Base-by-base conservation (phyloP, 306 rosid genomes). In the Acacia confusa region DNA sequence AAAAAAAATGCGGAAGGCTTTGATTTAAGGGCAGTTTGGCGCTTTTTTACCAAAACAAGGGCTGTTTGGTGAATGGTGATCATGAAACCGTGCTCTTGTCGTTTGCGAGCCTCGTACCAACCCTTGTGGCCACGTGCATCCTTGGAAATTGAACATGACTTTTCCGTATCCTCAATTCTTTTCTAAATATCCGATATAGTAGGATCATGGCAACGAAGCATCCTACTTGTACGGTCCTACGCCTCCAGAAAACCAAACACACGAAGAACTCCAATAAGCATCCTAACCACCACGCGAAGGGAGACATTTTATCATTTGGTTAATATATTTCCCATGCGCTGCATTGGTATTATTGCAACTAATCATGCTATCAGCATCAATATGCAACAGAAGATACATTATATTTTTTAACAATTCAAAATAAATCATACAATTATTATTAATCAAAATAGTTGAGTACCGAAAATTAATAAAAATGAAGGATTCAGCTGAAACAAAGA, bases 1-100 rank as follows among this genome's bases (percentile, higher is more conserved):
- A 0, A 36, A 36, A 36, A 36, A 47, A 3, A 14, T 4, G 52
- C 52, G 52, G 14, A 13, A 17, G 52, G 52, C 17, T 4, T 36
- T 41, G 57, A 30, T 30, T n/a, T n/a, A n/a, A n/a, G n/a, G n/a
- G n/a, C n/a, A n/a, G n/a, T n/a, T n/a, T n/a, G n/a, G n/a, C n/a
- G n/a, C n/a, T n/a, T n/a, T n/a, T n/a, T n/a, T n/a, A n/a, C n/a
- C n/a, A n/a, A n/a, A n/a, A n/a, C n/a, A n/a, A 5, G 24, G 10
- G 58, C 47, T 15, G 58, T 44, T 68, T 40, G 83, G 45, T 36
- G 75, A 50, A 17, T 20, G 58, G 25, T 48, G 63, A 55, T 7
- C 14, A 22, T 7, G 63, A 69, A 74, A 77, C 77, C 73, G 19
- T 52, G 52, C 55, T 55, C 79, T 85, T 79, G 91, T 84, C 82